phyloP scores from a whole-genome alignment of 208 protist genomes.

The Balamuthia mandrillaris region DNA sequence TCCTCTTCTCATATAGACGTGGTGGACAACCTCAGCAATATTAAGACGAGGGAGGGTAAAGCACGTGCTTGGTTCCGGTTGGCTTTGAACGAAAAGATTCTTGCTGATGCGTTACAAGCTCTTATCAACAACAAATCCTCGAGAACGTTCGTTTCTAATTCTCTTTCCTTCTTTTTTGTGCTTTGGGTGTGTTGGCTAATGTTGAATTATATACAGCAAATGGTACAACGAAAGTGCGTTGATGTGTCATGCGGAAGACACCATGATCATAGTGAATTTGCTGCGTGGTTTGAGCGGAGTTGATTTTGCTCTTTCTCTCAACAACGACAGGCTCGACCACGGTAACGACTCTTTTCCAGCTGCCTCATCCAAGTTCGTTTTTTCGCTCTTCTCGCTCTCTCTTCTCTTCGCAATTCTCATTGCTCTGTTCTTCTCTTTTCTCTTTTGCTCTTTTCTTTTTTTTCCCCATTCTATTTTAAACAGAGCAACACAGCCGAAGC shows the following conservation, averaged over 20 bases:
- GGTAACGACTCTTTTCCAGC: background rate
- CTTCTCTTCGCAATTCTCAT: no score
- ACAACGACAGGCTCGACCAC: background rate
- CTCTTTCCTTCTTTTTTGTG: background rate
- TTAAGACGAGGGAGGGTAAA: background rate
- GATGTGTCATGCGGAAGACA: background rate
- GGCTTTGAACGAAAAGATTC: background rate
- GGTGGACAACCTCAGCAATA: background rate
- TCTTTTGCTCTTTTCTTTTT: no score
- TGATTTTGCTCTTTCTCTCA: background rate
- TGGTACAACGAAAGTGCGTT: conserved; percentile 4
- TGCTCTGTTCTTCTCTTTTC: no score
- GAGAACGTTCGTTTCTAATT: background rate
- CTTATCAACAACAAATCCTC: background rate
- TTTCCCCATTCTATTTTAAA: no score
- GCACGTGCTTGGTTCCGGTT: background rate
- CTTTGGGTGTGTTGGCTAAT: background rate
- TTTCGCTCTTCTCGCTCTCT: no score
- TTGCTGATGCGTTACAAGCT: background rate
- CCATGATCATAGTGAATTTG: background rate
- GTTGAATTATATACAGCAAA: no score
- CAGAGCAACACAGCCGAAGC: background rate
- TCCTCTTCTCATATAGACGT: background rate
- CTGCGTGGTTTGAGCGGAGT: background rate
- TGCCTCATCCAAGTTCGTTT: background rate